Base-by-base conservation (phyloP, 73 alveolate genomes). In the Paramecium pentaurelia region DNA sequence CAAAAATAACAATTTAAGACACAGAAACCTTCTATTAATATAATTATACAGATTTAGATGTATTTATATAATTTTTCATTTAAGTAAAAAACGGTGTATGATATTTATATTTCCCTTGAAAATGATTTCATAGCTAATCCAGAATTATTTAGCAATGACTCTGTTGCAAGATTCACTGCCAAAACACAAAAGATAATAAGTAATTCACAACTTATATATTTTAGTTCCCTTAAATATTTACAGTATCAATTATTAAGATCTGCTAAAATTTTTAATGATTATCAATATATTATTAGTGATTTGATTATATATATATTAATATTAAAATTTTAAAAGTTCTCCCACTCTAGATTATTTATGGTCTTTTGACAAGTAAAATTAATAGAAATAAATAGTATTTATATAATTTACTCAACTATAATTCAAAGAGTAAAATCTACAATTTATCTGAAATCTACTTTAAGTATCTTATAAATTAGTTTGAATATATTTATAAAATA, bases 161-260 rank as follows among this genome's bases (percentile, higher is more conserved):
- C 77, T 47, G 91, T 80, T 25, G 45, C 75, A 2, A 22, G 91
- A 11, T 44, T 44, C 11, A 80, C 91, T 45, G 91, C 75, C 0
- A 80, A 80, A 80, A 80, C 77, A 14, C 6, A 32, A 27, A 80
- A 80, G 49, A 77, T 77, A 6, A 80, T 80, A 10, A 36, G 77
- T 80, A 44, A 10, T 4, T 36, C 2, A 38, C 30, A 10, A 0
- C 18, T 27, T 80, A 34, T 37, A 6, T 12, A n/a, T 73, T 37
- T 37, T 80, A 80, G 91, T 49, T 44, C 91, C 91, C 34, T 9
- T 80, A 6, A 80, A 80, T 47, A 80, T 80, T 6, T 80, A 25
- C 30, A 80, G 91, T 77, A 45, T 77, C 11, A 77, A 77, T 80
- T 64, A 32, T 64, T 64, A 64, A 64, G 70, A 4, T 18, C 9